A percentile compares a stretch with the other conserved stretches of the same genome.
Evolutionary conservation across 306 rosid genomes (phyloP).

Genomic region (Hippophae gyantsensis): DNA sequence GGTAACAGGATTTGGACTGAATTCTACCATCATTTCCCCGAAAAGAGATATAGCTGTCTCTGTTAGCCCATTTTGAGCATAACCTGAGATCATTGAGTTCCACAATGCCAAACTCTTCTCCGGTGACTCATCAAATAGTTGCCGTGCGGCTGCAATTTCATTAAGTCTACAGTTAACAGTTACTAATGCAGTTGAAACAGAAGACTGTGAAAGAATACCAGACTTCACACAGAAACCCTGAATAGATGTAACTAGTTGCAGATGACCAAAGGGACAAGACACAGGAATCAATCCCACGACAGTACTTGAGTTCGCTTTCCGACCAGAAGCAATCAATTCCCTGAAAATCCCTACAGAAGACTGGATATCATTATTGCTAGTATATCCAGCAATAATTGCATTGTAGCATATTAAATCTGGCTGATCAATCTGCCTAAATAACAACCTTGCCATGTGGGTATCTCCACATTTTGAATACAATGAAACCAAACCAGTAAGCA

Average conservation of each 20-base stretch:
- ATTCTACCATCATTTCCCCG: constrained; percentile 58
- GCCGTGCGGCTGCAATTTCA: constrained; percentile 62
- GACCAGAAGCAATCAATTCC: constrained; percentile 50
- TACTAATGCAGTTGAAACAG: constrained; percentile 70
- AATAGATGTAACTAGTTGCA: constrained; percentile 44
- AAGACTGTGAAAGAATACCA: constrained; percentile 46
- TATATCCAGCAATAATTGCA: constrained; percentile 86
- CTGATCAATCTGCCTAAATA: constrained; percentile 46
- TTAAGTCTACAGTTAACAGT: constrained; percentile 62
- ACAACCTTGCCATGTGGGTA: constrained; percentile 36
- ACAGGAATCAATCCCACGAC: constrained; percentile 76
- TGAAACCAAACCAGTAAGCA: constrained; percentile 73
- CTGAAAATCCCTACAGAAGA: constrained; percentile 50
- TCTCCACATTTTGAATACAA: constrained; percentile 70
- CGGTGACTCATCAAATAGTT: constrained; percentile 64
- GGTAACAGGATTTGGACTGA: constrained; percentile 66
- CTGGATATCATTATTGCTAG: constrained; percentile 47
- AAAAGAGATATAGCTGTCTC: constrained; percentile 74
- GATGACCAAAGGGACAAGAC: constrained; percentile 66
- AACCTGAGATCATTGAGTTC: constrained; percentile 96
- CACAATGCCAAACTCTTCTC: constrained; percentile 75
- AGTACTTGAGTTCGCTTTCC: constrained; percentile 57
- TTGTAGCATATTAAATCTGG: constrained; percentile 72
- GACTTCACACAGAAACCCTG: constrained; percentile 61
- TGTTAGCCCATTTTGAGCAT: constrained; percentile 76